Conservation (phyloP, 1,139 yeast genomes). For the Diutina mesorugosa region DNA sequence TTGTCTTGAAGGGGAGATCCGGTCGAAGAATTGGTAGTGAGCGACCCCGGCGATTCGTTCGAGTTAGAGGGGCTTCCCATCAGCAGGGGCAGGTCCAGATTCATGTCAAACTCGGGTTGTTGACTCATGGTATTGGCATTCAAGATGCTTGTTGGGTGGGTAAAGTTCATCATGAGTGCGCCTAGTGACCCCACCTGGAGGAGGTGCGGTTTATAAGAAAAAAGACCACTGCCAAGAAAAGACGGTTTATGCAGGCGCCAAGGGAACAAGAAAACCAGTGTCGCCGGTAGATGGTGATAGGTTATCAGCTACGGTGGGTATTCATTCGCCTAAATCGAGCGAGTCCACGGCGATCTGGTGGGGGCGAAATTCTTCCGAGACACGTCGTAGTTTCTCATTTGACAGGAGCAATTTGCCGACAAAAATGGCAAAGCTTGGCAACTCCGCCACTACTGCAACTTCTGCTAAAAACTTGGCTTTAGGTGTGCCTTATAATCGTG, state of each 20-base stretch:
- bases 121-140: slow-evolving; percentile 1
- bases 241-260: neutral
- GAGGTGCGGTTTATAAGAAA: neutral
- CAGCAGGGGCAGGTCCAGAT: neutral
- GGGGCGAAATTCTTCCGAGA: neutral
- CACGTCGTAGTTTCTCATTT: neutral
- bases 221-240: slow-evolving; percentile 2
- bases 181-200: neutral
- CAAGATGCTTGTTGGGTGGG: slow-evolving; percentile 2
- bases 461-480: neutral
- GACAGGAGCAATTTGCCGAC: neutral
- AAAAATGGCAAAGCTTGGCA: neutral
- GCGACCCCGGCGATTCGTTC: slow-evolving; percentile 1
- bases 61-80: neutral
- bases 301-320: neutral
- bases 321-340: neutral
- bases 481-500: neutral
- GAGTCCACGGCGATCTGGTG: neutral
- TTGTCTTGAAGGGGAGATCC: slow-evolving; percentile 2
- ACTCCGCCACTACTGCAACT: neutral
- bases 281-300: neutral
- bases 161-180: neutral
- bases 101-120: neutral
- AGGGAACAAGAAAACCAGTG: neutral
- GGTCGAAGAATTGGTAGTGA: neutral